Evolutionary conservation across 2,329 filamentous ascomycete genomes (phyloP).

Genomic region (Ceratocystis lukuohia): DNA sequence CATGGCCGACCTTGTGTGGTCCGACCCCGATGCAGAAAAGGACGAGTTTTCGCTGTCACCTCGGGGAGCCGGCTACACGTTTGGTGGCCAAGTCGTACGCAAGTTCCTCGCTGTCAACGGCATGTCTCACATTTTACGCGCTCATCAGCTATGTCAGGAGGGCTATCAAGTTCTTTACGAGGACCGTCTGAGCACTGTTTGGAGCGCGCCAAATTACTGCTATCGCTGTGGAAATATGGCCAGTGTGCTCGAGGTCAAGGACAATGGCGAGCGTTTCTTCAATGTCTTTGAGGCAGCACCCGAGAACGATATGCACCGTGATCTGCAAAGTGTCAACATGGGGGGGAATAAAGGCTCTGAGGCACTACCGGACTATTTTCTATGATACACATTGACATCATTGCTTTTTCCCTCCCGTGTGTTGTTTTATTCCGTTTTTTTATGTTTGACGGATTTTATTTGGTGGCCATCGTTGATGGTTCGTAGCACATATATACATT

Average conservation of each 20-base stretch:
- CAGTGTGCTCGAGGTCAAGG: slow-evolving; percentile 89
- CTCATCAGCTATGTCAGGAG: slow-evolving; percentile 97
- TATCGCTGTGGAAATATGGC: slow-evolving; percentile 96
- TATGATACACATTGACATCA: slow-evolving; percentile 30
- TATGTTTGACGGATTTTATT: not conserved
- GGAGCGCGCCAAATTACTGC: slow-evolving; percentile 94
- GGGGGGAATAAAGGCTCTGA: slow-evolving; percentile 48
- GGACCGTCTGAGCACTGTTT: slow-evolving; percentile 86
- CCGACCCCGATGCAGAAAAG: slow-evolving; percentile 89
- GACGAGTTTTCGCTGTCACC: slow-evolving; percentile 95
- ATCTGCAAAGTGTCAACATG: slow-evolving; percentile 63
- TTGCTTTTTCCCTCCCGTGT: not conserved
- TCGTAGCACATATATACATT: not conserved
- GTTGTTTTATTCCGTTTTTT: not conserved
- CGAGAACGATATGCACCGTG: slow-evolving; percentile 84
- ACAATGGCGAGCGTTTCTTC: slow-evolving; percentile 85
- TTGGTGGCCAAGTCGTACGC: slow-evolving; percentile 92
- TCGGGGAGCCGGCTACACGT: slow-evolving; percentile 89
- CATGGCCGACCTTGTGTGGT: slow-evolving; percentile 99
- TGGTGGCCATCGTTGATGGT: not conserved
- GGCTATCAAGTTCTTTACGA: slow-evolving; percentile 96
- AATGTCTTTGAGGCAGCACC: slow-evolving; percentile 96
- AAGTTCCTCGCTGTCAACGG: slow-evolving; percentile 96
- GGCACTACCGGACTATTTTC: slow-evolving; percentile 57
- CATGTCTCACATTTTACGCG: slow-evolving; percentile 94